Evolutionary conservation across 2,329 filamentous ascomycete genomes (phyloP), one percentile per base, ranked within the genome.

Genomic region (Exophiala oligosperma): DNA sequence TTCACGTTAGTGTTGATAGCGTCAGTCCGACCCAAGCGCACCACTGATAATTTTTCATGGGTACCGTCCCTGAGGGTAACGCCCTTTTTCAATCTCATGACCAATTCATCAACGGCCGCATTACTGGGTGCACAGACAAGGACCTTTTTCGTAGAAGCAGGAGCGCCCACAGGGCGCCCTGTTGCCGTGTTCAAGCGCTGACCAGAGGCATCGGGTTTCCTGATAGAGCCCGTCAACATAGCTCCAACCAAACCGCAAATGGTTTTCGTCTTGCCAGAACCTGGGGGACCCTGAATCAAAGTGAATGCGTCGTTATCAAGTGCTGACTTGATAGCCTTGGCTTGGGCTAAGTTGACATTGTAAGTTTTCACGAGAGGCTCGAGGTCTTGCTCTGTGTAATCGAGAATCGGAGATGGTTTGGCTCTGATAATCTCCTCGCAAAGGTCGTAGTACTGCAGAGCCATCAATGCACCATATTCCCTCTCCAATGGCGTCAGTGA

Each of bases 121-220:
- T 99, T 99, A 80, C 92, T 97, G 12, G 94, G 94, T n/a, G 94
- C 94, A 70, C 94, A 99, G 24, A 99, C 91, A 26, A 99, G 82
- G 26, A 99, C 80, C 73, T 97, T 99, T 76, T 96, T 97, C 1
- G 84, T 71, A 1, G 71, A 69, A 44, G 69, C 72, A 61, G 69
- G 72, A 66, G 70, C 72, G 62, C 65, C 67, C 59, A 63, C 69
- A 52, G 67, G 66, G 26, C 48, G 44, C 11, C 54, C 55, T 41
- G 56, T 44, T n/a, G 40, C 49, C 12, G 53, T 48, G 21, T 58
- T 66, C 74, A 77, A 77, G 23, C 77, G 74, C 24, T 72, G 72
- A 40, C 83, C 75, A 17, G 79, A 72, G 12, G 81, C 78, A 7
- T 77, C 81, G 41, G 77, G 76, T 14, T 72, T 74, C 52, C 78